Evolutionary conservation across 1,139 yeast genomes (phyloP), one percentile per base, ranked within the genome.

Genomic region (Meyerozyma sp.): DNA sequence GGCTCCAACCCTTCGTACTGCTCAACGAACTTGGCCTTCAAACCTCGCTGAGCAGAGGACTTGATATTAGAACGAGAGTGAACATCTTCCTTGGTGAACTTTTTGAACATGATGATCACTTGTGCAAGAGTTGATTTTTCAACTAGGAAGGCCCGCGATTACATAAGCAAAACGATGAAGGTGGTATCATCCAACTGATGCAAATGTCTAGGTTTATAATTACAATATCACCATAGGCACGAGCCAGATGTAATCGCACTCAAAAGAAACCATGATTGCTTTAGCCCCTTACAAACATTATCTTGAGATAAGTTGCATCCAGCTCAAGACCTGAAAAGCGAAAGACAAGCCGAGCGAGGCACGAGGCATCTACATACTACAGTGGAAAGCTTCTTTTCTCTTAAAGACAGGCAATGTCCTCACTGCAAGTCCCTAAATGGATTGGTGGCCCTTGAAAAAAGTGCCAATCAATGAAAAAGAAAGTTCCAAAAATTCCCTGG

Each of bases 61-160:
- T 91, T 91, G 63, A 90, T 84, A 60, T 90, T 91, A 11, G 97
- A 83, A 51, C 94, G 84, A 10, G 96, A 84, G 57, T 89, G 95
- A 42, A 90, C 77, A 59, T 90, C 96, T 42, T 89, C 96, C 54
- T 80, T 84, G 28, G 89, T 76, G 67, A 90, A 89, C 63, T 89
- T 88, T 61, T 69, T 75, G 54, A 79, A 77, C 82, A 79, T 77
- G 36, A 21, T 21, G 36, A 30, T 18, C 23, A 10, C 9, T 21
- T 40, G 14, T 23, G 5, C 18, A 28, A 23, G 21, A 16, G 7
- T 23, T 14, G 25, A 10, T 25, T 20, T 39, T 32, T 21, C 38
- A 32, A 26, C 30, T 18, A 40, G 18, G 11, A 16, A 16, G 18
- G 32, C 21, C 13, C 23, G 5, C 14, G 30, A 25, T 29, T 23